Base-by-base conservation (phyloP, 2,329 filamentous ascomycete species). In the Myriosclerotinia curreyana region DNA sequence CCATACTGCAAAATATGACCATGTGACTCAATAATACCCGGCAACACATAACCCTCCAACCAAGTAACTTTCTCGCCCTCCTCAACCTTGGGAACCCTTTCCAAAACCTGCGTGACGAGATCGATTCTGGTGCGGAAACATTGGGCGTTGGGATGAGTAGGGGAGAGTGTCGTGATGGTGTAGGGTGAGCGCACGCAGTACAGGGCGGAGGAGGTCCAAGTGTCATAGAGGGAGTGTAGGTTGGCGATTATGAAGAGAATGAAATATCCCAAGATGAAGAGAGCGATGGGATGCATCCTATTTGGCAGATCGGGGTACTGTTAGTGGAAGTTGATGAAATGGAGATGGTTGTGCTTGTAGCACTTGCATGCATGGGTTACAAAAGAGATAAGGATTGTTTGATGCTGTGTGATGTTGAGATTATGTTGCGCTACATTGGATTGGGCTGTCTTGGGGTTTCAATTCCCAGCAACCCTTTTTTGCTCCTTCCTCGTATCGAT, bases 11-110 rank as follows among this genome's bases (percentile, higher is more conserved):
- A 73, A 55, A 90, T 76, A 71, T 90, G 88, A 0, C 86, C 88
- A 72, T 90, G 88, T 0, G 86, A 87, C 68, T 91, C 88, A 83
- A 87, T 90, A 1, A 91, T 77, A 0, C 87, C 87, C 0, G 88
- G 88, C 34, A 89, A 82, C 1, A 83, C 86, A 68, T 84, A 80
- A 0, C 85, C 86, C 6, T 74, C 67, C 15, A 77, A 69, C 28
- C 75, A 75, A 20, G 73, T 72, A 22, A 73, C 71, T 17, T 63
- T 63, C 34, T 58, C 42, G 5, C 72, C 69, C 28, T 73, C 70
- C 0, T 72, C 74, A 11, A 71, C 69, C 3, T 67, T 69, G 3
- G 75, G 75, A n/a, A 69, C 56, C 5, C 60, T 52, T 5, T 74
- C 65, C 51, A 81, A 80, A 0, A 87, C 79, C 6, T 77, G 75